Evolutionary conservation across 2,329 filamentous ascomycete species (phyloP).

Genomic region (Sarocladium brachiariae): DNA sequence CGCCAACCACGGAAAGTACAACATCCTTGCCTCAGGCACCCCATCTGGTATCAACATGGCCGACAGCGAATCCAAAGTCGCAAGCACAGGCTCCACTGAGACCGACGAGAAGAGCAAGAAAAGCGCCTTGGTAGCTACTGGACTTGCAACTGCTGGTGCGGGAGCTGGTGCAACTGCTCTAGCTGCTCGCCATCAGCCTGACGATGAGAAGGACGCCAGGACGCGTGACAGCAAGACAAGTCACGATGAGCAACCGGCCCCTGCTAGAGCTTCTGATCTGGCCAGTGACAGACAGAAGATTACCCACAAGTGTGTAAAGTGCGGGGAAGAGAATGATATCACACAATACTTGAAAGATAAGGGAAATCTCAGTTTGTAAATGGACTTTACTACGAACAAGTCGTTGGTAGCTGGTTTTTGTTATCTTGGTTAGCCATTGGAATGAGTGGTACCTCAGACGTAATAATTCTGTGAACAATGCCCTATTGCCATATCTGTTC

Average conservation of each 20-base stretch:
- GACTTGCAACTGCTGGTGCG: not conserved
- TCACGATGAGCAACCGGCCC: not conserved
- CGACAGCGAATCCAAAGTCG: slow-evolving; percentile 21
- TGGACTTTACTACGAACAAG: no score
- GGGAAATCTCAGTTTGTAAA: not conserved
- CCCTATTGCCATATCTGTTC: no score
- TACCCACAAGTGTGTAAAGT: slow-evolving; percentile 4
- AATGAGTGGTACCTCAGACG: no score
- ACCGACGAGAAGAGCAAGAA: slow-evolving; percentile 2
- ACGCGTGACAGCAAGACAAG: no score
- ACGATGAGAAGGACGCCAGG: not conserved
- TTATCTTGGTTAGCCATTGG: no score
- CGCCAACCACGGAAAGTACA: slow-evolving; percentile 12
- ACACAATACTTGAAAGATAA: slow-evolving; percentile 1
- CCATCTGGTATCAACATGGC: slow-evolving; percentile 19
- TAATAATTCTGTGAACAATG: no score
- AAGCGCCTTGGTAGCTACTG: not conserved
- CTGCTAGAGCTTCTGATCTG: not conserved
- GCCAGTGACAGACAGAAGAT: slow-evolving; percentile 1
- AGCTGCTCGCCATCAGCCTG: not conserved
- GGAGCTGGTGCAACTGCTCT: not conserved
- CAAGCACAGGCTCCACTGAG: slow-evolving; percentile 12
- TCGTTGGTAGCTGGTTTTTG: no score
- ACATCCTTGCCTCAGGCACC: slow-evolving; percentile 8
- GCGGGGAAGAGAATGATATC: slow-evolving; percentile 6